phyloP scores from a whole-genome alignment of 2,329 filamentous ascomycete genomes.

The Zymoseptoria tritici region DNA sequence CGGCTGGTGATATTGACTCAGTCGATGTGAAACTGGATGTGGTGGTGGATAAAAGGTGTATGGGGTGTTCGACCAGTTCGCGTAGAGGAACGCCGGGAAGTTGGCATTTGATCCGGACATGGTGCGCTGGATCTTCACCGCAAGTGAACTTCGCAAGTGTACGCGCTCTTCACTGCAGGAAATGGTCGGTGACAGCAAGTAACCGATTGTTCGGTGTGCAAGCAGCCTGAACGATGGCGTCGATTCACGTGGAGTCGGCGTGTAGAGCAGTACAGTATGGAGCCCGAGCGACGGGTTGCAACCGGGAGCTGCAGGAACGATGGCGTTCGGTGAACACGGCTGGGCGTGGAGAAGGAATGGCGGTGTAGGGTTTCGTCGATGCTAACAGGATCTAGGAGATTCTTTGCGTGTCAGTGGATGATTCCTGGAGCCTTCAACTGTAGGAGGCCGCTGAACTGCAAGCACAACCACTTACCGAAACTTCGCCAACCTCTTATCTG shows the following conservation, averaged over 20 bases:
- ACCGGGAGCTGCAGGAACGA: constrained; percentile 6
- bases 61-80: background rate
- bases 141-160: constrained; percentile 1
- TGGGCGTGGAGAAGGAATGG: background rate
- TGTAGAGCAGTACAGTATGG: constrained; percentile 4
- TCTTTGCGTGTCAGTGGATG: constrained; percentile 1
- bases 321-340: background rate
- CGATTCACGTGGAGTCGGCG: constrained; percentile 3
- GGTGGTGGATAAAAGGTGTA: background rate
- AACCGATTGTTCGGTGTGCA: constrained; percentile 17
- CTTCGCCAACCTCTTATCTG: background rate
- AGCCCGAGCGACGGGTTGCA: constrained; percentile 1
- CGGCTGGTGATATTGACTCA: background rate
- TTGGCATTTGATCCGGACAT: background rate
- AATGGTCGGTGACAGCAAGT: constrained; percentile 1
- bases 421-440: background rate
- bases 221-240: constrained; percentile 8
- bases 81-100: background rate
- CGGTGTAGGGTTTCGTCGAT: background rate
- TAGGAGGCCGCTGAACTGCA: background rate
- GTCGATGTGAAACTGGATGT: background rate
- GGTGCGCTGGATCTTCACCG: constrained; percentile 4
- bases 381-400: background rate
- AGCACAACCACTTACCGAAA: background rate
- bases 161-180: background rate